Conservation (phyloP, 805 yeast genomes). For the Nakazawaea ishiwadae region DNA sequence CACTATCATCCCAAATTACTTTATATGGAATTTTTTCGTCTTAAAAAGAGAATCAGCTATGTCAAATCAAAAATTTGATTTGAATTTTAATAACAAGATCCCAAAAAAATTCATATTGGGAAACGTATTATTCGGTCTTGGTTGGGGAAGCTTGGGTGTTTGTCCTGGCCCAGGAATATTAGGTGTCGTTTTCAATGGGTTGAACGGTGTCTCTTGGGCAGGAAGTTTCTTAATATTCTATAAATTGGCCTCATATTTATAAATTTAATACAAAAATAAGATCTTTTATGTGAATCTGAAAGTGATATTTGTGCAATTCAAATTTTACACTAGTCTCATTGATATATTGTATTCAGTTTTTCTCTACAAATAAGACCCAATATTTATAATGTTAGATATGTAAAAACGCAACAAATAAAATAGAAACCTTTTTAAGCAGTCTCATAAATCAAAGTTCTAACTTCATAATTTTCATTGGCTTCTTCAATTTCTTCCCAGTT, state of each 20-base stretch:
- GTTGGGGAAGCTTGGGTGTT: conserved; percentile 49
- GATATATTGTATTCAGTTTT: too few relatives aligned
- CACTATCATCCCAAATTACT: conserved; percentile 39
- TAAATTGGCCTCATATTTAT: conserved; percentile 7
- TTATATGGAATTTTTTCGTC: conserved; percentile 27
- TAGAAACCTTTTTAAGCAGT: conserved; percentile 33
- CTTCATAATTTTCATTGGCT: conserved; percentile 74
- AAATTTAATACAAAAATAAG: not conserved
- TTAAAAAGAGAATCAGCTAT: conserved; percentile 15
- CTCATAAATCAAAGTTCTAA: conserved; percentile 61
- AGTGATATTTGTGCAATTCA: not conserved
- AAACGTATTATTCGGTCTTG: conserved; percentile 40
- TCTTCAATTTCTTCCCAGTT: conserved; percentile 79
- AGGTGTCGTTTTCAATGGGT: conserved; percentile 21
- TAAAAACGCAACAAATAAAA: too few relatives aligned
- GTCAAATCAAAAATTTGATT: conserved; percentile 15
- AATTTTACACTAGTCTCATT: too few relatives aligned
- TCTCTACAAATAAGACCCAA: too few relatives aligned
- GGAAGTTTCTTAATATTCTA: conserved; percentile 24
- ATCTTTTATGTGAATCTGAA: not conserved
- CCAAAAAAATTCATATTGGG: conserved; percentile 33
- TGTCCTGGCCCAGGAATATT: conserved; percentile 52
- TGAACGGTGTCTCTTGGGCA: conserved; percentile 24
- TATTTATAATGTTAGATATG: too few relatives aligned
- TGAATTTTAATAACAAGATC: conserved; percentile 22